Evolutionary conservation across 345 rosid species (phyloP).

Genomic region (Gossypium stocksii): DNA sequence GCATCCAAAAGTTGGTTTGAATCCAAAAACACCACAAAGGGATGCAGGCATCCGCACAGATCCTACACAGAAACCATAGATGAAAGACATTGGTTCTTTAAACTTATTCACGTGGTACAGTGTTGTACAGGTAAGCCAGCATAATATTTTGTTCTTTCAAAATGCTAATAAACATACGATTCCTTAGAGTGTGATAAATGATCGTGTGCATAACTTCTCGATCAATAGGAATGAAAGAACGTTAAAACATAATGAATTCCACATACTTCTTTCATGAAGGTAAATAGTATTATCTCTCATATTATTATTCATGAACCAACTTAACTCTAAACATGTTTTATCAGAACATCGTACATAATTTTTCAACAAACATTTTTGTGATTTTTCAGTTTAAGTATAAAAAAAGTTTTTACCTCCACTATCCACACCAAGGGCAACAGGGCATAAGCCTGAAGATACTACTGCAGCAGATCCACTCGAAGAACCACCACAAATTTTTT

Average conservation of each 20-base stretch:
- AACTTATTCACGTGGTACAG: not conserved
- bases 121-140: not conserved
- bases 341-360: not conserved
- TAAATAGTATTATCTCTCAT: not conserved
- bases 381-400: not conserved
- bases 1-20: conserved; percentile 67
- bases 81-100: not conserved
- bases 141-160: not conserved
- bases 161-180: not conserved
- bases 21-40: conserved; percentile 71
- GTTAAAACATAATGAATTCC: not conserved
- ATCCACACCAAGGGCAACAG: conserved; percentile 75
- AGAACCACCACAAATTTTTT: conserved; percentile 59
- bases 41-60: conserved; percentile 78
- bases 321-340: not conserved
- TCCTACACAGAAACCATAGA: conserved; percentile 32
- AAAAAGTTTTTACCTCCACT: conserved; percentile 53
- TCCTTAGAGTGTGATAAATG: not conserved
- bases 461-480: conserved; percentile 81
- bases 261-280: not conserved
- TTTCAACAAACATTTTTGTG: not conserved
- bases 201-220: not conserved
- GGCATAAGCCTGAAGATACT: conserved; percentile 69
- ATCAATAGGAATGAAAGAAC: not conserved
- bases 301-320: not conserved